A percentile compares a stretch with the other conserved stretches of the same genome.
These are phyloP conservation scores for Viola odorata DNA, from an alignment of 345 rosid genomes.

Conservation along the genomic window DNA sequence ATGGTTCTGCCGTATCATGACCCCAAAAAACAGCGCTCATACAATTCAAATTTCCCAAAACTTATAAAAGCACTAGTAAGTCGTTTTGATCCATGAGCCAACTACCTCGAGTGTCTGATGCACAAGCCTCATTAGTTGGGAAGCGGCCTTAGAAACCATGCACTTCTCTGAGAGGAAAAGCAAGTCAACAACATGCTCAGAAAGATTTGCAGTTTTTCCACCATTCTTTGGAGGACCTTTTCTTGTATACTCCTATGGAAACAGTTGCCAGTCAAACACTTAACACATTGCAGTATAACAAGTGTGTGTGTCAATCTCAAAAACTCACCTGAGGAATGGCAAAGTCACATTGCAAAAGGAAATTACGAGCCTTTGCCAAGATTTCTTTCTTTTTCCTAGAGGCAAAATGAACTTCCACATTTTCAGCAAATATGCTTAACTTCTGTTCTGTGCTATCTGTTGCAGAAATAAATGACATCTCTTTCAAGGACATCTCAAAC, in stretches of 20 bases:
- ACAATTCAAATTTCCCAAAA: too few species aligned
- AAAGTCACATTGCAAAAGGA: slow-evolving; percentile 74
- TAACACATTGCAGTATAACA: slow-evolving; percentile 12
- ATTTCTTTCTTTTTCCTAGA: slow-evolving; percentile 73
- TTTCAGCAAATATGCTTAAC: slow-evolving; percentile 75
- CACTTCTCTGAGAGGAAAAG: slow-evolving; percentile 75
- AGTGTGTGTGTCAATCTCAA: slow-evolving; percentile 5
- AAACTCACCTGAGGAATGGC: slow-evolving; percentile 60
- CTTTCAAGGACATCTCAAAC: slow-evolving; percentile 69
- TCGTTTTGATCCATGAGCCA: background rate
- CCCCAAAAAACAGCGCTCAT: too few species aligned
- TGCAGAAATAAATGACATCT: slow-evolving; percentile 59
- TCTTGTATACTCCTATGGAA: slow-evolving; percentile 49
- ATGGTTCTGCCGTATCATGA: too few species aligned
- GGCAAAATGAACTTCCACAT: slow-evolving; percentile 98
- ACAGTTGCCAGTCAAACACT: slow-evolving; percentile 12
- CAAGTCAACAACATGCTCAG: slow-evolving; percentile 56
- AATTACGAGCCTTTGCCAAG: slow-evolving; percentile 78
- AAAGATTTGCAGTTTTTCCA: slow-evolving; percentile 28
- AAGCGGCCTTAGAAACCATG: slow-evolving; percentile 80
- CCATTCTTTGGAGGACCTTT: slow-evolving; percentile 29
- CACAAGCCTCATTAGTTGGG: slow-evolving; percentile 71
- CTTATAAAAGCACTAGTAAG: background rate
- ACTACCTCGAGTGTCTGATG: slow-evolving; percentile 74
- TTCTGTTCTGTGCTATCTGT: slow-evolving; percentile 57